These are phyloP conservation scores for Arachis monticola DNA, from an alignment of 331 rosid species.

Conservation along the genomic window DNA sequence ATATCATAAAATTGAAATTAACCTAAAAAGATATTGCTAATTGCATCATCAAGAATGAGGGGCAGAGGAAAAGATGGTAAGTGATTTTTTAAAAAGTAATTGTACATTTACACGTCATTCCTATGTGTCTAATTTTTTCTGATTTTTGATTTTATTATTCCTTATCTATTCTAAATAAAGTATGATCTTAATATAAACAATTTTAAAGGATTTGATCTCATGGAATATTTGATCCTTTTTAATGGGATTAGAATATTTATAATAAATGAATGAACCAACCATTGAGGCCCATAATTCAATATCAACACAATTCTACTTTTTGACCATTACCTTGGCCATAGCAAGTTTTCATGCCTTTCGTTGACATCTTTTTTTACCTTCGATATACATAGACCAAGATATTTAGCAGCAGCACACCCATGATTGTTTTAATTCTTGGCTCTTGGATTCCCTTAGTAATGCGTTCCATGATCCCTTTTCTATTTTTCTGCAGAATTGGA, in stretches of 20 bases:
- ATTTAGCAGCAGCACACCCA: neutral
- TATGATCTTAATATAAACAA: conserved; percentile 26
- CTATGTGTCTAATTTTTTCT: conserved; percentile 13
- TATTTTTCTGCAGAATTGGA: conserved; percentile 76
- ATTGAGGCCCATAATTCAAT: conserved; percentile 19
- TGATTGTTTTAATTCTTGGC: conserved; percentile 7
- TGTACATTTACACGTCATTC: conserved; percentile 9
- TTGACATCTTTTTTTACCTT: conserved; percentile 3
- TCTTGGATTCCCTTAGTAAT: conserved; percentile 5
- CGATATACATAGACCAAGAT: conserved; percentile 32
- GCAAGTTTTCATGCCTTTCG: conserved; percentile 9
- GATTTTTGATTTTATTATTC: conserved; percentile 5
- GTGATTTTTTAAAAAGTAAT: neutral
- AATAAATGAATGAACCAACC: conserved; percentile 16
- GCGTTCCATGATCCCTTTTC: conserved; percentile 30
- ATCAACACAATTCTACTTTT: conserved; percentile 31
- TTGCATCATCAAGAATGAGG: too few species aligned
- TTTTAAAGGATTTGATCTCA: conserved; percentile 20
- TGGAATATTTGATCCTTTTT: conserved; percentile 2
- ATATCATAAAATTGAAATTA: too few species aligned
- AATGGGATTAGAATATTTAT: conserved; percentile 18
- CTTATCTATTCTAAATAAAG: neutral
- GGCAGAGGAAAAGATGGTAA: too few species aligned
- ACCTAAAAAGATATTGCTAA: too few species aligned
- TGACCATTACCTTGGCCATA: conserved; percentile 4